These are phyloP conservation scores for Penicillium aurantiogriseum DNA, from an alignment of 2,329 filamentous ascomycete genomes.

Conservation along the genomic window DNA sequence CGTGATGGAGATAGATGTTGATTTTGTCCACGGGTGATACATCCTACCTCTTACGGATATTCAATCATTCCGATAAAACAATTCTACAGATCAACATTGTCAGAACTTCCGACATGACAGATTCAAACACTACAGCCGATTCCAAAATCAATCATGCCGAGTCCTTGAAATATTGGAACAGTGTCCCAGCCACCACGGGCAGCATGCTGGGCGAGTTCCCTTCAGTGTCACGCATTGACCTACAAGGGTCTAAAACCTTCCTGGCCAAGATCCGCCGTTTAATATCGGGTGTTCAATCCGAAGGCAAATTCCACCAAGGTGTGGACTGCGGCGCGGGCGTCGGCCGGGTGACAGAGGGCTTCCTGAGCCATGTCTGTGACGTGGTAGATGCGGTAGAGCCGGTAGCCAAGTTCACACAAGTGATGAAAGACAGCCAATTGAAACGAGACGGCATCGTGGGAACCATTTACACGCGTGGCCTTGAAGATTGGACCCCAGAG, in stretches of 20 bases:
- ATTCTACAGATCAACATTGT: not conserved
- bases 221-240: constrained; percentile 66
- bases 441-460: constrained; percentile 53
- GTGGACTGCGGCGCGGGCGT: constrained; percentile 69
- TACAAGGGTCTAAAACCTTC: constrained; percentile 69
- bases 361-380: constrained; percentile 69
- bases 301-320: constrained; percentile 33
- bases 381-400: constrained; percentile 83
- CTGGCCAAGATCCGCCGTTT: constrained; percentile 61
- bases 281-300: constrained; percentile 14
- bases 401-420: constrained; percentile 72
- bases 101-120: constrained; percentile 1
- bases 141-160: constrained; percentile 36
- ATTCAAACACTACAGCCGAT: not conserved
- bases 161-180: constrained; percentile 42
- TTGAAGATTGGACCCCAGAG: constrained; percentile 66
- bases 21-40: not conserved
- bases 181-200: constrained; percentile 37
- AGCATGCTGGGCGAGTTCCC: constrained; percentile 65
- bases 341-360: constrained; percentile 74
- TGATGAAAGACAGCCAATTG: constrained; percentile 47
- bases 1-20: not conserved
- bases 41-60: not conserved
- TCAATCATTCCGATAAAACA: not conserved
- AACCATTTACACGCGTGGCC: constrained; percentile 66